phyloP scores from a whole-genome alignment of 345 rosid genomes.

The Streptanthus diversifolius region DNA sequence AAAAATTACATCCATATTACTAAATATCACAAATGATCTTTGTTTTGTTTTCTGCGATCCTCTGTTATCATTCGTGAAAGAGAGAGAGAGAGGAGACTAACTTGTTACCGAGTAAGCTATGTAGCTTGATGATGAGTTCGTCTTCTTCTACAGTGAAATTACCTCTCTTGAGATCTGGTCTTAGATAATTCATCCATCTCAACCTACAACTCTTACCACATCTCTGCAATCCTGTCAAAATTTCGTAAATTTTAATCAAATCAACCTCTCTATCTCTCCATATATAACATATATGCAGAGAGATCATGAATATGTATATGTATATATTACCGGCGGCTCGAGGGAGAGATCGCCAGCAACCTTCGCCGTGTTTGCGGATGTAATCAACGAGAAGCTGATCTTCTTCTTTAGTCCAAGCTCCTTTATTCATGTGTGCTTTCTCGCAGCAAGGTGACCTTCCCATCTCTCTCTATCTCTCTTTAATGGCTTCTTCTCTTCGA shows the following conservation, averaged over 20 bases:
- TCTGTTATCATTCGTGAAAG: not conserved
- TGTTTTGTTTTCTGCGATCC: not conserved
- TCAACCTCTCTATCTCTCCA: not conserved
- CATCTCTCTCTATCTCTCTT: slow-evolving; percentile 35
- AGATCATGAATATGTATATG: not conserved
- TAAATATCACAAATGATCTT: not conserved
- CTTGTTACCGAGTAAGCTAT: slow-evolving; percentile 84
- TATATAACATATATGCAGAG: not conserved
- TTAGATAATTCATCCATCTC: slow-evolving; percentile 64
- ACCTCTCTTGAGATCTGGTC: slow-evolving; percentile 87
- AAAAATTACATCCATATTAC: not conserved
- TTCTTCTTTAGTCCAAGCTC: slow-evolving; percentile 96
- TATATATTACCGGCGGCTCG: slow-evolving; percentile 61
- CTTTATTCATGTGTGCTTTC: slow-evolving; percentile 88
- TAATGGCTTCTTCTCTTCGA: not conserved
- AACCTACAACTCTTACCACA: slow-evolving; percentile 87
- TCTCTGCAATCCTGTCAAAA: slow-evolving; percentile 56
- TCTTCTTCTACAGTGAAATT: slow-evolving; percentile 80
- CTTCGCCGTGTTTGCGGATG: slow-evolving; percentile 80
- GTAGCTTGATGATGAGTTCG: slow-evolving; percentile 73
- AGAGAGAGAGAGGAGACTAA: slow-evolving; percentile 18
- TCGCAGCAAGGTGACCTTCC: slow-evolving; percentile 92
- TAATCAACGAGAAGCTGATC: slow-evolving; percentile 76
- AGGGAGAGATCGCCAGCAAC: slow-evolving; percentile 94
- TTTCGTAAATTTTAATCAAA: not conserved